Evolutionary conservation across 495 filamentous ascomycete genomes (phyloP).

Genomic region (Cercophora sp.): DNA sequence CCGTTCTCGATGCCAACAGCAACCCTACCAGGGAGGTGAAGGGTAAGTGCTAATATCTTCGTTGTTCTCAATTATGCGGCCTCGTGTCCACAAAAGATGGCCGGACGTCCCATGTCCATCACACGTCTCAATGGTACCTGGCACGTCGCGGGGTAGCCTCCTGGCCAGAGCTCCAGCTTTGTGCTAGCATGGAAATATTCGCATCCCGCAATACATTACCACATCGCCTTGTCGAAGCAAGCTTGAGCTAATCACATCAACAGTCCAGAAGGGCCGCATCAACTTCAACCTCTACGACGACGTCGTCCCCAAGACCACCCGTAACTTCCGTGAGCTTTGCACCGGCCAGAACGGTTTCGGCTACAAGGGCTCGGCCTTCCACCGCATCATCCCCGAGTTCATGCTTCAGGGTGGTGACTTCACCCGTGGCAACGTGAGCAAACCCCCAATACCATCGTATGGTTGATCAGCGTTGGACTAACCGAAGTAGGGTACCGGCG

Average conservation of each 20-base stretch:
- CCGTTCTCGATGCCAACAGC: slow-evolving; percentile 53
- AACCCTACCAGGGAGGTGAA: slow-evolving; percentile 54
- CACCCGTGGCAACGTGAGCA: slow-evolving; percentile 83
- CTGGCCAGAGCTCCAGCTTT: background rate
- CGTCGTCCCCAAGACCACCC: slow-evolving; percentile 81
- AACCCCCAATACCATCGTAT: background rate
- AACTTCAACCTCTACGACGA: slow-evolving; percentile 87
- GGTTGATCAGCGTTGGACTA: slow-evolving; percentile 3
- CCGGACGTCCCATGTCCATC: too few relatives aligned
- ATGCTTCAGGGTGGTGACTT: slow-evolving; percentile 99
- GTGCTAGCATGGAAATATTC: background rate
- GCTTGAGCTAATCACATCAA: slow-evolving; percentile 19
- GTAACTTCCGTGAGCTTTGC: slow-evolving; percentile 94
- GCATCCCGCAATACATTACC: background rate
- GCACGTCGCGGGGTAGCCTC: too few relatives aligned
- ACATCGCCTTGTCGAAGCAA: too few relatives aligned
- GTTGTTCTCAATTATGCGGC: slow-evolving; percentile 17
- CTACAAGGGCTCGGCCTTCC: slow-evolving; percentile 78
- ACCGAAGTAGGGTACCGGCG: slow-evolving; percentile 65
- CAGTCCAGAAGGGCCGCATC: slow-evolving; percentile 76
- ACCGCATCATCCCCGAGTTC: slow-evolving; percentile 93
- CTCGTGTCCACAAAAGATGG: too few relatives aligned
- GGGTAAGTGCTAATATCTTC: slow-evolving; percentile 48
- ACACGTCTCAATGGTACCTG: too few relatives aligned
- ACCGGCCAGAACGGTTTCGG: slow-evolving; percentile 88